A percentile compares a stretch with the other conserved stretches of the same genome.
These are phyloP conservation scores for Thelonectria discophora DNA, from an alignment of 2,329 filamentous ascomycete genomes.

Conservation along the genomic window DNA sequence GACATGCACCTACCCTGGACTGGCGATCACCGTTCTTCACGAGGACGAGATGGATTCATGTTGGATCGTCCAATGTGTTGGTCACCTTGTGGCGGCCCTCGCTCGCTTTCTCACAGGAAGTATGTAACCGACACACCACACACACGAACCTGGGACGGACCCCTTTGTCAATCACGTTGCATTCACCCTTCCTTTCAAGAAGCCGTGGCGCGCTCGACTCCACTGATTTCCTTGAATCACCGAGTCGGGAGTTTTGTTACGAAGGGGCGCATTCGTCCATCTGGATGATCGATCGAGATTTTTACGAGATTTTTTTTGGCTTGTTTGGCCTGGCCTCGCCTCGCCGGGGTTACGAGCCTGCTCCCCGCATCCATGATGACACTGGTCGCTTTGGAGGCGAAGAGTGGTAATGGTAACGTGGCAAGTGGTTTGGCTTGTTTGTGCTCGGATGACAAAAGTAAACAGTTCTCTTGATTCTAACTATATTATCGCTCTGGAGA, in stretches of 20 bases:
- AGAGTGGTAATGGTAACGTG: too few relatives aligned
- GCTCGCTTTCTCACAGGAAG: not conserved
- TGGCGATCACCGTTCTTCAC: constrained; percentile 1
- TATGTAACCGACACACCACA: too few relatives aligned
- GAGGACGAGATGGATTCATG: not conserved
- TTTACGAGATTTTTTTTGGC: not conserved
- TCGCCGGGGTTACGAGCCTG: not conserved
- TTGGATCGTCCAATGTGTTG: not conserved
- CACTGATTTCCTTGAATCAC: not conserved
- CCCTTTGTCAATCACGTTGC: not conserved
- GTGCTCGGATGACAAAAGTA: too few relatives aligned
- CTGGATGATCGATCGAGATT: not conserved
- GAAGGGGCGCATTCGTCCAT: not conserved
- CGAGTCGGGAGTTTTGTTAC: not conserved
- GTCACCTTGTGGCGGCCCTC: not conserved
- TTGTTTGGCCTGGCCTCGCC: too few relatives aligned
- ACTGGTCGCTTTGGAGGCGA: not conserved
- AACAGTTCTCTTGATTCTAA: not conserved
- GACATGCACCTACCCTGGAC: constrained; percentile 6
- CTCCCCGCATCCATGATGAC: not conserved
- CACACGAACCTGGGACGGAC: too few relatives aligned
- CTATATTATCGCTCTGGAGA: not conserved
- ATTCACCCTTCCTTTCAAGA: constrained; percentile 2
- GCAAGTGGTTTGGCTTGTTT: too few relatives aligned
- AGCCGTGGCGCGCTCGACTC: not conserved